A percentile compares a stretch with the other conserved stretches of the same genome.
Evolutionary conservation across 768 basidiomycete species (phyloP).

Genomic region (Auriculariales sp.): DNA sequence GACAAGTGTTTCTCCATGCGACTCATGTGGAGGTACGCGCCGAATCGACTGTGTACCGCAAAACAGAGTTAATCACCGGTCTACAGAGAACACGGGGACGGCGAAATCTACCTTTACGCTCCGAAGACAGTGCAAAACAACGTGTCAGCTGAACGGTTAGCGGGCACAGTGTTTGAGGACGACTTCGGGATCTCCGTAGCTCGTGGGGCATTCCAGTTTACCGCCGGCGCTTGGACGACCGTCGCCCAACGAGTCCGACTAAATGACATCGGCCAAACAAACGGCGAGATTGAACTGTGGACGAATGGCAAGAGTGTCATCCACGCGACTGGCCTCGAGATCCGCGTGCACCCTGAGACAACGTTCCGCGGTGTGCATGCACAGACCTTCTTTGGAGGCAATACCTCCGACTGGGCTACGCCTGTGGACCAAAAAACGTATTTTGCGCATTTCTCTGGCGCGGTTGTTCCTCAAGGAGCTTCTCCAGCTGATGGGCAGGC

Average conservation of each 20-base stretch:
- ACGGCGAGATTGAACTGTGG: slow-evolving; percentile 57
- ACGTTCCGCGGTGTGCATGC: slow-evolving; percentile 52
- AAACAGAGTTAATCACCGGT: too few species aligned
- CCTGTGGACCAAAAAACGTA: slow-evolving; percentile 46
- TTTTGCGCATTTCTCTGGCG: slow-evolving; percentile 59
- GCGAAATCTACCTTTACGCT: slow-evolving; percentile 61
- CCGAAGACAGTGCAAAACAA: slow-evolving; percentile 30
- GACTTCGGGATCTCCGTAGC: slow-evolving; percentile 55
- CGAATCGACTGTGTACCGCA: too few species aligned
- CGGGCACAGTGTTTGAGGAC: slow-evolving; percentile 41
- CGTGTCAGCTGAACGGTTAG: slow-evolving; percentile 34
- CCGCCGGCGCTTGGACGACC: slow-evolving; percentile 51
- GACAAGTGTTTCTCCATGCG: slow-evolving; percentile 46
- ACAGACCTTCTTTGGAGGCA: slow-evolving; percentile 75
- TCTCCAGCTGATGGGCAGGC: too few species aligned
- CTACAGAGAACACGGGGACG: slow-evolving; percentile 32
- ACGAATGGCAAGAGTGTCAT: slow-evolving; percentile 51
- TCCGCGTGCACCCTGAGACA: slow-evolving; percentile 32
- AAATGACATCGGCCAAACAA: too few species aligned
- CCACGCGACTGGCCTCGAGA: slow-evolving; percentile 37
- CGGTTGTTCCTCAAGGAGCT: too few species aligned
- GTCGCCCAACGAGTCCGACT: slow-evolving; percentile 56
- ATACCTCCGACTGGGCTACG: slow-evolving; percentile 35
- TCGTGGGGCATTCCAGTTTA: slow-evolving; percentile 51
- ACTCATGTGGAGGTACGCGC: slow-evolving; percentile 55